Percentiles rank a stretch among this genome's conserved stretches.
These are phyloP conservation scores for Apiospora koreana DNA, from an alignment of 2,329 filamentous ascomycete species.

Conservation along the genomic window DNA sequence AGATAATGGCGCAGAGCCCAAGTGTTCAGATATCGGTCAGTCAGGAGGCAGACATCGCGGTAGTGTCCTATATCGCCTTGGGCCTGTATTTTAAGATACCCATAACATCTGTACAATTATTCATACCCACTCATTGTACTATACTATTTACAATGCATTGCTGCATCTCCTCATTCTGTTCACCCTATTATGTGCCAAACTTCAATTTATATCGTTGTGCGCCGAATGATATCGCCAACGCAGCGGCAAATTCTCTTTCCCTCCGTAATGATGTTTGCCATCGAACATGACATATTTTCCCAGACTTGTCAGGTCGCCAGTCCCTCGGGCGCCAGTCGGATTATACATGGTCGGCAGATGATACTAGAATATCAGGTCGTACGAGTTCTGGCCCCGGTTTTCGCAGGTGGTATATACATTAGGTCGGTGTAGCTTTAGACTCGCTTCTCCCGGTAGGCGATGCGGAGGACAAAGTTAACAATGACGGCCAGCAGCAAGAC, in stretches of 20 bases:
- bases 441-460: conserved; percentile 47
- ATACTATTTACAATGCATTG: background rate
- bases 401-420: background rate
- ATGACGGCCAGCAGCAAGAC: conserved; percentile 86
- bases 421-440: background rate
- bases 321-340: background rate
- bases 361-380: background rate
- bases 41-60: background rate
- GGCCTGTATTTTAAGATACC: background rate
- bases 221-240: background rate
- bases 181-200: background rate
- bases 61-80: background rate
- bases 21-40: background rate
- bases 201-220: background rate
- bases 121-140: background rate
- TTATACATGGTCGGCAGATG: background rate
- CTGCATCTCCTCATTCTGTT: background rate
- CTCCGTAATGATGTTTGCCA: background rate
- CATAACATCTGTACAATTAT: background rate
- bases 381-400: background rate
- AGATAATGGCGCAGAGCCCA: background rate
- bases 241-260: background rate
- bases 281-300: background rate
- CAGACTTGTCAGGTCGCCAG: background rate
- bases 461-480: conserved; percentile 90